Evolutionary conservation across 768 basidiomycete species (phyloP).

Genomic region (Pholiota molesta): DNA sequence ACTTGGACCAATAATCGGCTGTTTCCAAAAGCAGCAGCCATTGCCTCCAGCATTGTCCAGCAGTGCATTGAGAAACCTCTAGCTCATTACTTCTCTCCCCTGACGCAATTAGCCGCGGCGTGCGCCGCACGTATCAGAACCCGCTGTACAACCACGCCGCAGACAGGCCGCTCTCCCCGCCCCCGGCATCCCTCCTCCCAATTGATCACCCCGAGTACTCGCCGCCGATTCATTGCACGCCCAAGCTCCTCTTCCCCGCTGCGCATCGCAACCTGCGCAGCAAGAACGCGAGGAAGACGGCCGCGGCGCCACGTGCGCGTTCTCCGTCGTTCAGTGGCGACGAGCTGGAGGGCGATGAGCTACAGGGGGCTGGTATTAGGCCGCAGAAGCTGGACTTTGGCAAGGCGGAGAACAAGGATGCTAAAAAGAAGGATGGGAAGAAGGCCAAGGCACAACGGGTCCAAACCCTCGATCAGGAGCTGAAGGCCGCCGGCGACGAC

Average conservation of each 20-base stretch:
- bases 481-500: conserved; percentile 9
- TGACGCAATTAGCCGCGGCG: too few relatives aligned
- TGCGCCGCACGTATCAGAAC: conserved; percentile 62
- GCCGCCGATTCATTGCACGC: conserved; percentile 54
- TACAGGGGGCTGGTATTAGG: conserved; percentile 12
- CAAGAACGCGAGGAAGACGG: conserved; percentile 14
- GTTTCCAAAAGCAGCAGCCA: too few relatives aligned
- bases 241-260: conserved; percentile 58
- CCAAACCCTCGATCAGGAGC: conserved; percentile 7
- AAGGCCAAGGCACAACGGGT: conserved; percentile 7
- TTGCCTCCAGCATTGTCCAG: too few relatives aligned
- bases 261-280: conserved; percentile 20
- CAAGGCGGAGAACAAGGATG: not conserved
- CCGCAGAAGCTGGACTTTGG: conserved; percentile 32
- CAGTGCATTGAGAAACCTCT: too few relatives aligned
- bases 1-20: too few relatives aligned
- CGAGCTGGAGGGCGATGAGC: conserved; percentile 22
- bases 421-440: too few relatives aligned
- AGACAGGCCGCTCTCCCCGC: conserved; percentile 44
- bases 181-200: conserved; percentile 56
- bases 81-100: too few relatives aligned
- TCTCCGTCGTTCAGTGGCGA: conserved; percentile 26
- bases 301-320: conserved; percentile 5
- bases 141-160: conserved; percentile 55
- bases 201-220: conserved; percentile 68